phyloP scores from a whole-genome alignment of 306 rosid species.

The Cucurbita pepo region DNA sequence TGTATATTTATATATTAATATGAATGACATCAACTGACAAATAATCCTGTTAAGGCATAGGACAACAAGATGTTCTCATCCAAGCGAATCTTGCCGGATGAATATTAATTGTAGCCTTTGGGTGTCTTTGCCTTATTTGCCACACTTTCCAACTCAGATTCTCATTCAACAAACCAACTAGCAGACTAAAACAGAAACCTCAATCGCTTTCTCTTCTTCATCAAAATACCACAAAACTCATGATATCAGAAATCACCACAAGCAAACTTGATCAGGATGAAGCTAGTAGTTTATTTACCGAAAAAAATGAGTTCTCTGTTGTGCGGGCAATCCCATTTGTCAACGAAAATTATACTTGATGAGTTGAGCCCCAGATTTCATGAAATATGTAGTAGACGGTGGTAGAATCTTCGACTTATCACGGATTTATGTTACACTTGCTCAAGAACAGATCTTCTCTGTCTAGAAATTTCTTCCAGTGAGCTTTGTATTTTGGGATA shows the following conservation, averaged over 20 bases:
- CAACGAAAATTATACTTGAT: slow-evolving; percentile 6
- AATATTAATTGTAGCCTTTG: neutral
- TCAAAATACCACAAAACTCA: neutral
- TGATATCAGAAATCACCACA: slow-evolving; percentile 4
- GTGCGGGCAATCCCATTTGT: neutral
- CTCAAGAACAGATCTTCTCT: slow-evolving; percentile 72
- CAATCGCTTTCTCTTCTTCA: neutral
- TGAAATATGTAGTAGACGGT: slow-evolving; percentile 17
- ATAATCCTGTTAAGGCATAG: neutral
- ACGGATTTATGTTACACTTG: slow-evolving; percentile 86
- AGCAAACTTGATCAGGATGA: neutral
- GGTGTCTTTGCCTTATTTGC: neutral
- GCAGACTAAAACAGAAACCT: neutral
- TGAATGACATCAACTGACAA: neutral
- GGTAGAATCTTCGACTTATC: slow-evolving; percentile 19
- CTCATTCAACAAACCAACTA: slow-evolving; percentile 2
- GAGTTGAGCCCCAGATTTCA: slow-evolving; percentile 23
- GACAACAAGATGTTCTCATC: neutral
- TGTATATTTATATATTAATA: neutral
- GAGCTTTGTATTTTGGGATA: slow-evolving; percentile 56
- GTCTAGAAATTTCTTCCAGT: slow-evolving; percentile 73
- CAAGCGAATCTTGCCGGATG: neutral
- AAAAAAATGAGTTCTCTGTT: neutral
- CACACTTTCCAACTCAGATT: slow-evolving; percentile 5
- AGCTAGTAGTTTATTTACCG: slow-evolving; percentile 2